phyloP scores from a whole-genome alignment of 2,329 filamentous ascomycete genomes.

The Cladophialophora carrionii region DNA sequence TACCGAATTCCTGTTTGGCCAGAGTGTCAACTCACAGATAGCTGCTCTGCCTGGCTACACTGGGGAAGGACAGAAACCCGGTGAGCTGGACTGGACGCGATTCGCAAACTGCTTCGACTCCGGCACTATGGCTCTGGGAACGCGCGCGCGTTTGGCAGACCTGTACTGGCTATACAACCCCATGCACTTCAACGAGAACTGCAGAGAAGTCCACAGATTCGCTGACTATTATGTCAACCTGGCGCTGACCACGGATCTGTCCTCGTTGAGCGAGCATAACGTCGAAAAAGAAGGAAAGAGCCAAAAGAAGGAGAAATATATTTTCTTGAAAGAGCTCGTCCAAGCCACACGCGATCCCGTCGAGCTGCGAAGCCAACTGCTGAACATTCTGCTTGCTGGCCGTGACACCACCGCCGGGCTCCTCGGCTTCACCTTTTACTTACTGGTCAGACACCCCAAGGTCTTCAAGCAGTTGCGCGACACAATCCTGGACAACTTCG shows the following conservation, averaged over 20 bases:
- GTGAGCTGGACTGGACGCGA: constrained; percentile 58
- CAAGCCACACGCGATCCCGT: constrained; percentile 49
- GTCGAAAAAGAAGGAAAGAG: constrained; percentile 37
- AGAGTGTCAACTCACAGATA: constrained; percentile 65
- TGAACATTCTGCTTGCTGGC: constrained; percentile 58
- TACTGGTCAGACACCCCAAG: constrained; percentile 48
- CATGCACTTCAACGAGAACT: constrained; percentile 48
- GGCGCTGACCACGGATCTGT: constrained; percentile 39
- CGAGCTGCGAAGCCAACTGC: constrained; percentile 52
- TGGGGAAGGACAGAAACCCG: constrained; percentile 69
- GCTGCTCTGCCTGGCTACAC: constrained; percentile 52
- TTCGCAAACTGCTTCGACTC: constrained; percentile 46
- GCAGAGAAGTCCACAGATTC: constrained; percentile 51
- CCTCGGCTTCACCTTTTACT: constrained; percentile 54
- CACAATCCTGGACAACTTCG: constrained; percentile 47
- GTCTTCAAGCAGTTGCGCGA: constrained; percentile 46
- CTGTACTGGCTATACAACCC: constrained; percentile 48
- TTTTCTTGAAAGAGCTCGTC: constrained; percentile 56
- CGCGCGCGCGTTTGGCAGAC: constrained; percentile 41
- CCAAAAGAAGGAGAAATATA: constrained; percentile 45
- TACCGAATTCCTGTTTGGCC: constrained; percentile 83
- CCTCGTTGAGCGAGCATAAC: constrained; percentile 39
- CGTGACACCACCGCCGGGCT: constrained; percentile 58
- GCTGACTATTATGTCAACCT: constrained; percentile 55
- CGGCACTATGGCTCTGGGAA: constrained; percentile 38